Evolutionary conservation across 192 early-diverging fungal genomes (phyloP), one percentile per base, ranked within the genome.

Genomic region (Geosiphon pyriformis): DNA sequence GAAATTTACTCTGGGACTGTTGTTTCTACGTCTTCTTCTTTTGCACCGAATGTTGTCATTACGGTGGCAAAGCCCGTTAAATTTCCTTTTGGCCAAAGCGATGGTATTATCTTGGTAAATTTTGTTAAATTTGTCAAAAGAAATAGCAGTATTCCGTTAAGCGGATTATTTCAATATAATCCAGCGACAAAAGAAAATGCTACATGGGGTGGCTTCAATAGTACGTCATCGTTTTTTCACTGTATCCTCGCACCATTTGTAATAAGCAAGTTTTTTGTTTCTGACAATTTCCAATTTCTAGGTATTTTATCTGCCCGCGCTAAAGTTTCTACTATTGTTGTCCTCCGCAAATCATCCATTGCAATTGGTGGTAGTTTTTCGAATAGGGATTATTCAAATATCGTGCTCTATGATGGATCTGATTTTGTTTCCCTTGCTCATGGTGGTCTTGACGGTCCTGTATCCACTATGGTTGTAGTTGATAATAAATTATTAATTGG

Each of bases 281-380:
- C 17, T 17, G 6, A 46, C 17, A 10, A 46, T 46, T 6, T 10
- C 17, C 17, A 52, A 20, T 20, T 4, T 20, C 20, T 52, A 52
- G 50, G 29, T 11, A 1, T 67, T 10, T 67, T 85, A 27, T 73
- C 80, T 34, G 11, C 75, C 26, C 58, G 69, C 33, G 70, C 85
- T 31, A 62, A 76, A 7, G 84, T 91, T 0, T 74, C 79, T 56
- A 58, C 79, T 3, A 71, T 82, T 0, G 69, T 70, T 0, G 29
- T 78, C 0, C 76, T 75, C 11, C 62, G 71, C 27, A 70, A 63
- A 75, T 58, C 48, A 50, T 18, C 74, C 30, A 62, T 88, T 34
- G 75, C 77, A 55, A 76, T 91, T 25, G 88, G 85, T 37, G 90
- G 90, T 18, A 70, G 72, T 8, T 91, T 91, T 57, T 60, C 70